Base-by-base conservation (phyloP, 2,329 filamentous ascomycete genomes). In the Exophiala aquamarina region DNA sequence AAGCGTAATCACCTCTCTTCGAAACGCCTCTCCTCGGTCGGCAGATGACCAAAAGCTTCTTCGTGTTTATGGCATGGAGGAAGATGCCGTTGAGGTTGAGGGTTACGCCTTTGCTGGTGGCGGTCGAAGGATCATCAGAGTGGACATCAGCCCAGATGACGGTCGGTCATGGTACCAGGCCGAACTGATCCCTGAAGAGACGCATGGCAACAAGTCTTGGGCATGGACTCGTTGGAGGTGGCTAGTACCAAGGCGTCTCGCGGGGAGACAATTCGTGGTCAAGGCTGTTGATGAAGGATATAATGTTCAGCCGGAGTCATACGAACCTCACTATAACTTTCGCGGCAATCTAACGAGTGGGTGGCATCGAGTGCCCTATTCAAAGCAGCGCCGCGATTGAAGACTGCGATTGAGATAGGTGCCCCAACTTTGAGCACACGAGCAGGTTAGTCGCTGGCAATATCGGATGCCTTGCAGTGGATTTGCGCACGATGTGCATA, bases 81-180 rank as follows among this genome's bases (percentile, higher is more conserved):
- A 52, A 19, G 51, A 62, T 34, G 31, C 47, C 3, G 50, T 64
- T 15, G 41, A 44, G 20, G 14, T 85, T 4, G 71, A 75, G 39
- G 83, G 84, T 0, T 87, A 84, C 61, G 84, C 84, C 2, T 85
- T 84, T 60, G 82, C 81, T 0, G 84, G 84, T 20, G 83, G 83
- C 35, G 83, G 83, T 2, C 75, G 80, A 19, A 74, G 74, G 61
- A 82, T 86, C 52, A 74, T 82, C 37, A 78, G 83, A n/a, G 82
- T 87, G 2, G 84, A 87, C 55, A 70, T 86, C 23, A 82, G 77
- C 47, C 67, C 81, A 21, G 83, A 87, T 59, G 78, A 77, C 18
- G 83, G 83, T 33, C 70, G 69, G 46, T 79, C 76, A 1, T 86
- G 83, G 83, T 74, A 78, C 44, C 81, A 86, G 58, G 83, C 83